phyloP scores from a whole-genome alignment of 176 grass and related monocot species.

The Rhipidocladum racemiflorum region DNA sequence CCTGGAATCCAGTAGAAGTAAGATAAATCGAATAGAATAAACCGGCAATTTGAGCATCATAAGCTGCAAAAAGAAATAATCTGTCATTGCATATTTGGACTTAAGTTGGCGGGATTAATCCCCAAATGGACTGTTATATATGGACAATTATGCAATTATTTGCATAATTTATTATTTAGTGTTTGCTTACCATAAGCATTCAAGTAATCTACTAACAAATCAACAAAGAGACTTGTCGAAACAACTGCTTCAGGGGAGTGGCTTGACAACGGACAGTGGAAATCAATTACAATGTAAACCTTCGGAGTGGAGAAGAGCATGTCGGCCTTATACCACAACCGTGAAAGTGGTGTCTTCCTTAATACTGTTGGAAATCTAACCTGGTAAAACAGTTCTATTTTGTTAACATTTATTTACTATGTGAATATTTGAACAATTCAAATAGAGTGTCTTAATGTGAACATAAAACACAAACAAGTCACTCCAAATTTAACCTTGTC shows the following conservation, averaged over 20 bases:
- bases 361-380: constrained; percentile 62
- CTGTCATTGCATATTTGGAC: background rate
- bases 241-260: constrained; percentile 71
- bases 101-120: constrained; percentile 11
- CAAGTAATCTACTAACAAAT: constrained; percentile 85
- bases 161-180: constrained; percentile 12
- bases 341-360: constrained; percentile 70
- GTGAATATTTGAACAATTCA: background rate
- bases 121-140: background rate
- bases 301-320: constrained; percentile 75
- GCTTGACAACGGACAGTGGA: constrained; percentile 87
- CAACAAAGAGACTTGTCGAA: constrained; percentile 58
- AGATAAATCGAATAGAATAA: constrained; percentile 69
- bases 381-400: constrained; percentile 38
- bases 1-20: constrained; percentile 75
- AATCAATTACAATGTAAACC: constrained; percentile 75
- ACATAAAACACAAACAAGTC: background rate
- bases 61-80: constrained; percentile 59
- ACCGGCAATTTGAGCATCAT: constrained; percentile 81
- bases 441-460: background rate
- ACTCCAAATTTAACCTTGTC: constrained; percentile 57
- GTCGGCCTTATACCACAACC: constrained; percentile 91
- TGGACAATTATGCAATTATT: constrained; percentile 1
- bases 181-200: constrained; percentile 87
- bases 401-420: constrained; percentile 19